These are phyloP conservation scores for Incumbomyces delicatus DNA, from an alignment of 2,329 filamentous ascomycete species.

Conservation along the genomic window DNA sequence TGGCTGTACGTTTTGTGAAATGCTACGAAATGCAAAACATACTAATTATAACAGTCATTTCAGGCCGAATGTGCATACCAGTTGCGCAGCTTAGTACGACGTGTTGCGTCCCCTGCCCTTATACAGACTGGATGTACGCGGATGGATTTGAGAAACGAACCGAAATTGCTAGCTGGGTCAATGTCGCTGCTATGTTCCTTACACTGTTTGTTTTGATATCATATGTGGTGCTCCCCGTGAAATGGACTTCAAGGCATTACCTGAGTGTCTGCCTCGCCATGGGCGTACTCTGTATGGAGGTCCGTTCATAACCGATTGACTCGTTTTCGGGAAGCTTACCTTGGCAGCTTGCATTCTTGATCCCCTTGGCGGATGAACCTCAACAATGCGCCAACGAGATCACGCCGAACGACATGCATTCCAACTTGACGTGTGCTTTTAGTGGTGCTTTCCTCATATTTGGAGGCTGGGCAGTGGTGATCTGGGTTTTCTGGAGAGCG, in stretches of 20 bases:
- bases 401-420: conserved; percentile 87
- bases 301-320: conserved; percentile 28
- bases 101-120: conserved; percentile 87
- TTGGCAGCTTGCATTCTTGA: conserved; percentile 70
- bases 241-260: conserved; percentile 88
- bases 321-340: conserved; percentile 9
- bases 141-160: conserved; percentile 49
- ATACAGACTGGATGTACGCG: conserved; percentile 65
- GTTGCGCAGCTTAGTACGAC: conserved; percentile 37
- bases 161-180: conserved; percentile 68
- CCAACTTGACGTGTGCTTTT: conserved; percentile 70
- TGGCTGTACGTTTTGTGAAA: conserved; percentile 52
- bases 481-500: conserved; percentile 87
- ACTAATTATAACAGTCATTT: conserved; percentile 42
- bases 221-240: conserved; percentile 69
- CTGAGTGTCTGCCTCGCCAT: conserved; percentile 77
- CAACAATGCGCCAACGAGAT: conserved; percentile 80
- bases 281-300: conserved; percentile 68
- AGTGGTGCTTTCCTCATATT: conserved; percentile 79
- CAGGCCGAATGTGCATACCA: conserved; percentile 52
- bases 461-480: conserved; percentile 71
- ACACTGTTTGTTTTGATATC: conserved; percentile 69
- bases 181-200: conserved; percentile 61
- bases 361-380: conserved; percentile 70
- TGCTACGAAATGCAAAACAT: conserved; percentile 4